Evolutionary conservation across 441 rosid species (phyloP).

Genomic region (Corymbia calophylla): DNA sequence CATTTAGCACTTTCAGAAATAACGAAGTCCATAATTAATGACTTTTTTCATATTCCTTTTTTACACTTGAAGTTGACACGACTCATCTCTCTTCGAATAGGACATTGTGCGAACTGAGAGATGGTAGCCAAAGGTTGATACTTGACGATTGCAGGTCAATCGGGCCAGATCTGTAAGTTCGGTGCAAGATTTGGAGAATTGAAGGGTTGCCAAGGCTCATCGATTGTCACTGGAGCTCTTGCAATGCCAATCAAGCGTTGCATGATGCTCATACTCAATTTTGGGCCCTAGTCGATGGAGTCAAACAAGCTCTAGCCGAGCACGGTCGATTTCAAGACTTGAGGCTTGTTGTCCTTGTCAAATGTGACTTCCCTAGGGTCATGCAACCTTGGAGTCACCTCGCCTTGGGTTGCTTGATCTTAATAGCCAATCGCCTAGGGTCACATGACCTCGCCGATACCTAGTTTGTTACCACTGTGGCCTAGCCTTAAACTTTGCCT

Average conservation of each 20-base stretch:
- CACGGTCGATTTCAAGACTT: background rate
- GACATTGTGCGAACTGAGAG: accelerated
- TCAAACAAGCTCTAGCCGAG: background rate
- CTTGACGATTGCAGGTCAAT: accelerated
- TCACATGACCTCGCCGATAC: accelerated
- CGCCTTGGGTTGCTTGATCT: accelerated
- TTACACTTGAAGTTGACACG: background rate
- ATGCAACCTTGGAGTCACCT: background rate
- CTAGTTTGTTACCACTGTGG: accelerated
- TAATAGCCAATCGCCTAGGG: accelerated
- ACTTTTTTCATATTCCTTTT: accelerated
- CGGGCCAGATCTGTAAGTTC: accelerated
- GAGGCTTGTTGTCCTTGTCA: accelerated
- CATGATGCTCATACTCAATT: too few relatives aligned
- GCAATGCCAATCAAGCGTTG: too few relatives aligned
- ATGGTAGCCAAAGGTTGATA: accelerated
- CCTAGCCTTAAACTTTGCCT: background rate
- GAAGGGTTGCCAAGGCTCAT: accelerated
- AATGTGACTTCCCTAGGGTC: background rate
- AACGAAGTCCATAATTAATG: background rate
- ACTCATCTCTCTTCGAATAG: background rate
- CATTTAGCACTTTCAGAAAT: background rate
- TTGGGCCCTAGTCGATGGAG: background rate
- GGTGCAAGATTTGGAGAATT: accelerated
- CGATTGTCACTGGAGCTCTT: accelerated